Conservation (phyloP, 768 basidiomycete species). For the Sporobolomyces phaffii region DNA sequence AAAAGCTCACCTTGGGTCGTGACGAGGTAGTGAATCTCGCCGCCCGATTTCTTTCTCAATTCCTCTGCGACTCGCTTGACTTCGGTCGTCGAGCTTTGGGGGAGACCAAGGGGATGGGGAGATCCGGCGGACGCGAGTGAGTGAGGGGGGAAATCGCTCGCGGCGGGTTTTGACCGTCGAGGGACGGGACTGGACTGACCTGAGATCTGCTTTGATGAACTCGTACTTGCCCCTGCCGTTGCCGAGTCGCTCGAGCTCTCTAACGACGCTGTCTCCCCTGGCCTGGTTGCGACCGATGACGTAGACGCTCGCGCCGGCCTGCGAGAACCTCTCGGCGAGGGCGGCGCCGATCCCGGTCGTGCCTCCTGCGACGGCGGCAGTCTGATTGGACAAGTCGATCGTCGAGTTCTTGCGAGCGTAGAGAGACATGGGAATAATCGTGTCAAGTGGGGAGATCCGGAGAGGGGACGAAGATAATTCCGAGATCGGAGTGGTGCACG, state of each 20-base stretch:
- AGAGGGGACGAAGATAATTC: too few species aligned
- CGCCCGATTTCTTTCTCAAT: conserved; percentile 35
- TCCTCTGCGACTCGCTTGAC: conserved; percentile 25
- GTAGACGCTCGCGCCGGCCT: conserved; percentile 39
- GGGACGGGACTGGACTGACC: conserved; percentile 12
- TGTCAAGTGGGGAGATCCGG: background rate
- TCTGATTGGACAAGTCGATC: conserved; percentile 32
- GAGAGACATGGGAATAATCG: conserved; percentile 31
- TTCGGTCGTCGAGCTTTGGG: conserved; percentile 18
- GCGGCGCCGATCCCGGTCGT: conserved; percentile 40
- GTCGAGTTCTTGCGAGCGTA: conserved; percentile 30
- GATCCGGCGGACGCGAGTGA: background rate
- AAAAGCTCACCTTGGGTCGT: conserved; percentile 30
- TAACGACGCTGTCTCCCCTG: conserved; percentile 22
- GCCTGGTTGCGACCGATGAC: conserved; percentile 39
- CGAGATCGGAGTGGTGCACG: too few species aligned
- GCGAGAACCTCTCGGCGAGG: conserved; percentile 32
- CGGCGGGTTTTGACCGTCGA: too few species aligned
- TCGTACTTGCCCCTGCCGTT: conserved; percentile 20
- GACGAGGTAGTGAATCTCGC: conserved; percentile 36
- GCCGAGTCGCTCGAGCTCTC: conserved; percentile 15
- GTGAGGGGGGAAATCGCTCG: too few species aligned
- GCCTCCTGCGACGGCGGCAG: conserved; percentile 31
- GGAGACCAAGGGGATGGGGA: background rate
- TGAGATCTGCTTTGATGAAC: conserved; percentile 42